Evolutionary conservation across 2,329 filamentous ascomycete genomes (phyloP).

Genomic region (Colletotrichum sansevieriae): DNA sequence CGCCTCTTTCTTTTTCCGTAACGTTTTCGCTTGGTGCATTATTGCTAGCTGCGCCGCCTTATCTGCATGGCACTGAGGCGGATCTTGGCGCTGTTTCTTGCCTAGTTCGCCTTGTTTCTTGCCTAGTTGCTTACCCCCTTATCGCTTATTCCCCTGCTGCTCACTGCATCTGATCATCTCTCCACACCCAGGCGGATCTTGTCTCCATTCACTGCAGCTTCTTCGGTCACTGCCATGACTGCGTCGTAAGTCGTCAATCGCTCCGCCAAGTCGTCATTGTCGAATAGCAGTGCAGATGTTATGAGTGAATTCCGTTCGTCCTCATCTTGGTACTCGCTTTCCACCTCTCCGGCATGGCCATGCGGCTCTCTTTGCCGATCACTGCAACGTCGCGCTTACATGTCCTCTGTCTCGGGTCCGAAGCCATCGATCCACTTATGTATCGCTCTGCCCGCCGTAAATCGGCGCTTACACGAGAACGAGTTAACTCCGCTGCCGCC

Average conservation of each 20-base stretch:
- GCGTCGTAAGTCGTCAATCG: not conserved
- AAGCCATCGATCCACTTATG: not conserved
- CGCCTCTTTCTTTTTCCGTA: not conserved
- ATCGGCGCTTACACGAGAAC: not conserved
- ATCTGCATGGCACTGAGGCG: not conserved
- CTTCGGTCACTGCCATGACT: constrained; percentile 5
- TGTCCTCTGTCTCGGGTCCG: not conserved
- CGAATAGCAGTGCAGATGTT: not conserved
- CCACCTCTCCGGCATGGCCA: not conserved
- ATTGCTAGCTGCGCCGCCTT: not conserved
- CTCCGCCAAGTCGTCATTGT: constrained; percentile 1
- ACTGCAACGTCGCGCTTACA: constrained; percentile 3
- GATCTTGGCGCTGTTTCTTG: constrained; percentile 6
- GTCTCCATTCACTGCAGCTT: not conserved
- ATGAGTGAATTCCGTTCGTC: not conserved
- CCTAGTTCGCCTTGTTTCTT: constrained; percentile 6
- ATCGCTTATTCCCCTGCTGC: constrained; percentile 5
- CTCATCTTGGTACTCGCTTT: not conserved
- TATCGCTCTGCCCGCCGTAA: not conserved
- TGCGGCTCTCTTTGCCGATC: not conserved
- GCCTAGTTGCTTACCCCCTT: constrained; percentile 1
- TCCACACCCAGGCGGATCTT: constrained; percentile 2
- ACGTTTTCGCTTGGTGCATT: constrained; percentile 2
- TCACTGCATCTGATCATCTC: constrained; percentile 3
- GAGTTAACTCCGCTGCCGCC: not conserved